Base-by-base conservation (phyloP, 805 yeast species). In the Maudiozyma pseudohumilis region DNA sequence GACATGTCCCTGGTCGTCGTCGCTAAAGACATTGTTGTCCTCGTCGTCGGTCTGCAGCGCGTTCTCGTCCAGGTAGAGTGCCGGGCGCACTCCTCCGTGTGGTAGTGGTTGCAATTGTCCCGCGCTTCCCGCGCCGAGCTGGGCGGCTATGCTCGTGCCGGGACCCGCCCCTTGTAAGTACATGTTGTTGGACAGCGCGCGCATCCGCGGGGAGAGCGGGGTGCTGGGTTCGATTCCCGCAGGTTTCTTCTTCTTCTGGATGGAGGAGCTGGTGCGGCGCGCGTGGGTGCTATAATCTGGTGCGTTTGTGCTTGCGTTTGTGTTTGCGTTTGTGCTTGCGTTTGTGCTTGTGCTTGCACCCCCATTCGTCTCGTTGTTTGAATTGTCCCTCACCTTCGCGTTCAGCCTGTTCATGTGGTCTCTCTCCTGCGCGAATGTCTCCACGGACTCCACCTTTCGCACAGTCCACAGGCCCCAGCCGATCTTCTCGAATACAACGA, bases 391-490 rank as follows among this genome's bases (percentile, higher is more conserved):
- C 29, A 72, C 69, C 36, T 62, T 62, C 19, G 63, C 56, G 38
- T 62, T 63, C 5, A 60, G 54, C 10, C 55, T 48, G 39, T 50
- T 70, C 56, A 59, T 67, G 49, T 50, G 50, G 56, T 59, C 71
- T 65, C 69, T 51, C 49, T 52, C 19, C 48, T 47, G 47, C n/a
- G 43, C 44, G 39, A 66, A 66, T 17, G 53, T 39, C 35, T 56
- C 56, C 8, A 59, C 41, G 8, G 20, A 28, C n/a, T 59, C 56
- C 15, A 63, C 74, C 34, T 65, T 63, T 49, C 77, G 70, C 3
- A 88, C 94, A 18, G 56, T 45, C 97, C 97, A 88, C 58, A 88
- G 94, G 42, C 97, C 97, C 97, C 97, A 88, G 17, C 96, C 96
- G 23, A 88, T 86, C 62, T 88, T 88, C 53, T 86, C 94, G 62